phyloP scores from a whole-genome alignment of 1,284 basidiomycete genomes.

The Gomphus sp. region DNA sequence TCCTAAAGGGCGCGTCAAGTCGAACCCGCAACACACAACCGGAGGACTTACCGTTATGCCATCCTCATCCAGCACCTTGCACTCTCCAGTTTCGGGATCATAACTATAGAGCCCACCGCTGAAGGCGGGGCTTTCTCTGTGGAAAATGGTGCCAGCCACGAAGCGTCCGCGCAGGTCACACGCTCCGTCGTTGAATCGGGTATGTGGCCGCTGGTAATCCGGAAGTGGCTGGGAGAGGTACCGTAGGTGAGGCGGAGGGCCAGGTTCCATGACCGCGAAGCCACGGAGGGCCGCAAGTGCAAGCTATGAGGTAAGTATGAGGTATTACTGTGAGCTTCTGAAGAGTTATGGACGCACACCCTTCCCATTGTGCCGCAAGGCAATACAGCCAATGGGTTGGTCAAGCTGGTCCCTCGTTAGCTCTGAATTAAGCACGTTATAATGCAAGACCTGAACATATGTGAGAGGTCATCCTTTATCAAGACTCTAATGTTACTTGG shows the following conservation, averaged over 20 bases:
- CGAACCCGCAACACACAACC: neutral
- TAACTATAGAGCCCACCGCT: slow-evolving; percentile 52
- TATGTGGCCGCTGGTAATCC: slow-evolving; percentile 29
- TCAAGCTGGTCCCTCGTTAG: slow-evolving; percentile 38
- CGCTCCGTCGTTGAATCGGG: slow-evolving; percentile 62
- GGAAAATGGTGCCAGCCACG: slow-evolving; percentile 53
- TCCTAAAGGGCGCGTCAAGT: slow-evolving; percentile 30
- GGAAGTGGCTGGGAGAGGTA: too few species aligned
- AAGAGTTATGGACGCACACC: slow-evolving; percentile 31
- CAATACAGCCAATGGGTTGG: slow-evolving; percentile 45
- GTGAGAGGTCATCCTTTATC: neutral
- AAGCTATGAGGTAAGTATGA: slow-evolving; percentile 26
- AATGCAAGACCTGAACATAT: slow-evolving; percentile 40
- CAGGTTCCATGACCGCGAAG: slow-evolving; percentile 38
- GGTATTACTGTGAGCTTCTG: neutral
- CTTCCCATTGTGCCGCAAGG: slow-evolving; percentile 33
- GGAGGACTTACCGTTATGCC: slow-evolving; percentile 49
- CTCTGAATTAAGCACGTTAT: slow-evolving; percentile 31
- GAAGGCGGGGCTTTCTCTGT: slow-evolving; percentile 33
- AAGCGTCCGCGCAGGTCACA: slow-evolving; percentile 57
- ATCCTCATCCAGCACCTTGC: slow-evolving; percentile 47
- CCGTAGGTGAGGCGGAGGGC: slow-evolving; percentile 27
- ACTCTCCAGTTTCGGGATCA: slow-evolving; percentile 38
- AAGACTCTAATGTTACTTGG: slow-evolving; percentile 28
- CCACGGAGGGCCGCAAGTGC: slow-evolving; percentile 46